These are phyloP conservation scores for Lentinus tigrinus DNA, from an alignment of 768 basidiomycete genomes.

Conservation along the genomic window DNA sequence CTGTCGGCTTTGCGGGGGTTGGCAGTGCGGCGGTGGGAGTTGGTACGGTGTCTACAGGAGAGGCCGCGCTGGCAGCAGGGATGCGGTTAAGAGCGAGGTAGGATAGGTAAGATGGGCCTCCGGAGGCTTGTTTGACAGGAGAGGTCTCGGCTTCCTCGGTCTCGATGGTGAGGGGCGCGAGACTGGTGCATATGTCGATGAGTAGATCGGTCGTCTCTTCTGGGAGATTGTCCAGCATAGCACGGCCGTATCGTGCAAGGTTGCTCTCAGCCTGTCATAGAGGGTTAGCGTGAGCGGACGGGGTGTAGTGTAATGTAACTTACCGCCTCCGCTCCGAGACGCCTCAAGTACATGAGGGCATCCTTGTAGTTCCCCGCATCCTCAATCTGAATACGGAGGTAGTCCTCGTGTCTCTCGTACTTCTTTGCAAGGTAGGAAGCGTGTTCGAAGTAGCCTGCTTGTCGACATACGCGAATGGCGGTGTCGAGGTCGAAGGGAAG, in stretches of 20 bases:
- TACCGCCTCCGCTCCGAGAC: conserved; percentile 77
- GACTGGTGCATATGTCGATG: conserved; percentile 86
- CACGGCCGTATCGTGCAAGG: conserved; percentile 83
- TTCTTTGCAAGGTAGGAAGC: conserved; percentile 91
- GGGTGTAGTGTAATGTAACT: conserved; percentile 30
- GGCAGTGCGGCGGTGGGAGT: background rate
- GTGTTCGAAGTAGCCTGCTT: conserved; percentile 95
- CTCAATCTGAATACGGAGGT: conserved; percentile 90
- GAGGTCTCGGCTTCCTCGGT: conserved; percentile 35
- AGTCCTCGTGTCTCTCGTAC: conserved; percentile 90
- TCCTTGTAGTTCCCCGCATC: conserved; percentile 82
- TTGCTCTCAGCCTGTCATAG: conserved; percentile 78
- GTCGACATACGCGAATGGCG: conserved; percentile 93
- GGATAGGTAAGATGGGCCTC: conserved; percentile 69
- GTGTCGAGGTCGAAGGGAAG: conserved; percentile 97
- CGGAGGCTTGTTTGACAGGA: conserved; percentile 27
- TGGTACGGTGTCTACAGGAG: background rate
- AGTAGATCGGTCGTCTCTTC: conserved; percentile 88
- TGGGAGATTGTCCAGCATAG: conserved; percentile 78
- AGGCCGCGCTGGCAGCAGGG: conserved; percentile 32
- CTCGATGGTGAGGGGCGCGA: conserved; percentile 44
- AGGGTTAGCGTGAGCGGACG: background rate
- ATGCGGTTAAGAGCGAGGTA: conserved; percentile 72
- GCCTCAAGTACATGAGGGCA: conserved; percentile 78
- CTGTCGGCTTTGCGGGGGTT: conserved; percentile 18